These are phyloP conservation scores for Aureobasidium sp. DNA, from an alignment of 2,329 filamentous ascomycete species.

Conservation along the genomic window DNA sequence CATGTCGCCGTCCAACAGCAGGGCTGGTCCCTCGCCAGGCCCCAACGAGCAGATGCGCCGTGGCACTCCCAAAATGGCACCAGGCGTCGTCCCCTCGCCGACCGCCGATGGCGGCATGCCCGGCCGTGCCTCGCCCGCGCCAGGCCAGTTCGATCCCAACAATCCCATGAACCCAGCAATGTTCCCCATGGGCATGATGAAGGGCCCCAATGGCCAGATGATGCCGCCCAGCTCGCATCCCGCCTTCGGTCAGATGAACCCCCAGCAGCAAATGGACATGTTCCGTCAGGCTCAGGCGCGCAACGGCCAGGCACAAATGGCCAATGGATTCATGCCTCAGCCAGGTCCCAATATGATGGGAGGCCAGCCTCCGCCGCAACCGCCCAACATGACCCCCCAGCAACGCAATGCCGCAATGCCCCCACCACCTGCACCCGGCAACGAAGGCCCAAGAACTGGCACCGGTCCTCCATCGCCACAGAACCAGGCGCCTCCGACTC, in stretches of 20 bases:
- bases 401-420: slow-evolving; percentile 56
- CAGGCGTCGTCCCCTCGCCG: slow-evolving; percentile 62
- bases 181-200: slow-evolving; percentile 44
- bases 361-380: slow-evolving; percentile 40
- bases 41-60: slow-evolving; percentile 74
- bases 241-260: slow-evolving; percentile 50
- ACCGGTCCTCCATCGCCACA: slow-evolving; percentile 44
- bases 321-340: slow-evolving; percentile 33
- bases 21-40: slow-evolving; percentile 69
- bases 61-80: slow-evolving; percentile 65
- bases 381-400: slow-evolving; percentile 60
- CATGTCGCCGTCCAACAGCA: slow-evolving; percentile 62
- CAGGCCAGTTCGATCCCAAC: slow-evolving; percentile 46
- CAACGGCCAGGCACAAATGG: slow-evolving; percentile 30
- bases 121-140: slow-evolving; percentile 54
- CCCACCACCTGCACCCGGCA: slow-evolving; percentile 41
- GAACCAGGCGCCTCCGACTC: slow-evolving; percentile 62
- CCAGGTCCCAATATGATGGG: slow-evolving; percentile 35
- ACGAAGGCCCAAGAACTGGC: slow-evolving; percentile 27
- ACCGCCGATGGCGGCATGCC: slow-evolving; percentile 63
- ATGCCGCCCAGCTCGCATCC: slow-evolving; percentile 57
- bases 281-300: slow-evolving; percentile 28
- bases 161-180: slow-evolving; percentile 36
- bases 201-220: slow-evolving; percentile 43
- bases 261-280: slow-evolving; percentile 43